Evolutionary conservation across 2,329 filamentous ascomycete genomes (phyloP).

Genomic region (Monascus ruber): DNA sequence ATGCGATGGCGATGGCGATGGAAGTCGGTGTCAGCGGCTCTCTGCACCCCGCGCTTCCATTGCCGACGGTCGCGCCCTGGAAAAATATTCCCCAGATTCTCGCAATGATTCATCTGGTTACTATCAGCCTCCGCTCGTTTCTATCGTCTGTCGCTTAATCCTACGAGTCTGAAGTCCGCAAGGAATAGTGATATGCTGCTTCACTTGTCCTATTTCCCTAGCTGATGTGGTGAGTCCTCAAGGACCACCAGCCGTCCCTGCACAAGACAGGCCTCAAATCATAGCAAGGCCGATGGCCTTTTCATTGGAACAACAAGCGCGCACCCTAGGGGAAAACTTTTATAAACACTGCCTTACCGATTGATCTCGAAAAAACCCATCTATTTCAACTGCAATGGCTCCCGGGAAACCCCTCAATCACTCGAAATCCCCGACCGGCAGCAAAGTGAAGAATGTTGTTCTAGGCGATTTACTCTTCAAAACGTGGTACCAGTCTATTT

Average conservation of each 20-base stretch:
- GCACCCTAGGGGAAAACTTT: background rate
- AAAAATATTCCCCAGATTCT: no score
- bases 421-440: conserved; percentile 38
- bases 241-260: background rate
- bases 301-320: conserved; percentile 2
- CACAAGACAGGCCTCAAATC: background rate
- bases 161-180: no score
- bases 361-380: no score
- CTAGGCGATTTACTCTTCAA: conserved; percentile 74
- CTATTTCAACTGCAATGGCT: conserved; percentile 15
- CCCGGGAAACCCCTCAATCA: conserved; percentile 12
- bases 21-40: no score
- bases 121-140: no score
- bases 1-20: no score
- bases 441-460: conserved; percentile 78
- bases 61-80: no score
- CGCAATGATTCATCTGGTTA: no score
- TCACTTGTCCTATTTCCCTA: conserved; percentile 1
- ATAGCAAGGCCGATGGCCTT: conserved; percentile 9
- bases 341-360: no score
- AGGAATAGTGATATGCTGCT: background rate
- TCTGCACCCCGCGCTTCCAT: no score
- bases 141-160: no score
- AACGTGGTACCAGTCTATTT: conserved; percentile 89
- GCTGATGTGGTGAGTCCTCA: background rate